A percentile compares a stretch with the other conserved stretches of the same genome.
phyloP scores from a whole-genome alignment of 2,329 filamentous ascomycete genomes.

The Fusarium siculi region DNA sequence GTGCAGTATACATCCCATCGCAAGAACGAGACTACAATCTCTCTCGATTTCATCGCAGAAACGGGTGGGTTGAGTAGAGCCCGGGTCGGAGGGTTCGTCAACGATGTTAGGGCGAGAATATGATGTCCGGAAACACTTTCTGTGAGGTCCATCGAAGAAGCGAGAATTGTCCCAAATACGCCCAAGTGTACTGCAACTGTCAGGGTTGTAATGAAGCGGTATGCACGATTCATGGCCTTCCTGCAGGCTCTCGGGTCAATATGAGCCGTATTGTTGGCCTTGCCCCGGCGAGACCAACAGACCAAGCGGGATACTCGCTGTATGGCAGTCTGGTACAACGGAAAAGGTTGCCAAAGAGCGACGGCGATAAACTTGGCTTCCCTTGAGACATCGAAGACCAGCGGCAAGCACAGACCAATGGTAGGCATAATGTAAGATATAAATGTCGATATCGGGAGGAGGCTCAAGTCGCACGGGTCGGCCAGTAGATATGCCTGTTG shows the following conservation, averaged over 20 bases:
- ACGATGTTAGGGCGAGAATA: slow-evolving; percentile 26
- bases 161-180: slow-evolving; percentile 16
- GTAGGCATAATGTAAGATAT: slow-evolving; percentile 33
- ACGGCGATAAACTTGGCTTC: slow-evolving; percentile 15
- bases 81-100: slow-evolving; percentile 23
- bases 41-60: slow-evolving; percentile 1
- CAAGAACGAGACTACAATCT: slow-evolving; percentile 34
- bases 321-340: slow-evolving; percentile 20
- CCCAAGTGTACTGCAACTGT: slow-evolving; percentile 6
- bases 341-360: slow-evolving; percentile 36
- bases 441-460: slow-evolving; percentile 23
- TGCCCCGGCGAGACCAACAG: background rate
- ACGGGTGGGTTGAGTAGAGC: slow-evolving; percentile 22
- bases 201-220: slow-evolving; percentile 14
- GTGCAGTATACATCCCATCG: slow-evolving; percentile 39
- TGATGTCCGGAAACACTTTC: slow-evolving; percentile 14
- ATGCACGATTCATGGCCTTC: background rate
- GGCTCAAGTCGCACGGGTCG: slow-evolving; percentile 23
- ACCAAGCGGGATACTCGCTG: background rate
- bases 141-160: background rate
- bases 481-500: slow-evolving; percentile 2
- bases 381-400: slow-evolving; percentile 6
- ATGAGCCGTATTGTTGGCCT: background rate
- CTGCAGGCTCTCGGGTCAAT: background rate
- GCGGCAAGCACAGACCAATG: slow-evolving; percentile 20